A percentile compares a stretch with the other conserved stretches of the same genome.
These are phyloP conservation scores for Hsuehochloa calcarea DNA, from an alignment of 176 grass and related monocot species.

Conservation along the genomic window DNA sequence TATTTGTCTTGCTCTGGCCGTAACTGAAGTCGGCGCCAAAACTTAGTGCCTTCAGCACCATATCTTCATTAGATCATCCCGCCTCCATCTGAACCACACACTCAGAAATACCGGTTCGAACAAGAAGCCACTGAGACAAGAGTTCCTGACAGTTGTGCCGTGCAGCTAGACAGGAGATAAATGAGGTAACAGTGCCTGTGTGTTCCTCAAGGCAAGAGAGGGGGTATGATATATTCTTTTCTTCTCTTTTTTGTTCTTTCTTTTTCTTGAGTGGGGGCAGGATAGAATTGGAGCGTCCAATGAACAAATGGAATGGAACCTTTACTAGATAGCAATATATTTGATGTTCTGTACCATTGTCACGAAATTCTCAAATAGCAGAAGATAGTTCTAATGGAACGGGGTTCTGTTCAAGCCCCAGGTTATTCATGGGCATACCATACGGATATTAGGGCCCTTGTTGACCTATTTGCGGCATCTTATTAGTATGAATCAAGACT, in stretches of 20 bases:
- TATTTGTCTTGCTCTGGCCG: too few relatives aligned
- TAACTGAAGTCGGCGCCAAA: too few relatives aligned
- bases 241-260: not conserved
- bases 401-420: too few relatives aligned
- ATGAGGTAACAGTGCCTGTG: not conserved
- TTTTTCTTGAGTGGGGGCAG: not conserved
- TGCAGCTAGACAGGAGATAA: conserved; percentile 1
- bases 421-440: conserved; percentile 2
- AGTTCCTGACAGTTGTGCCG: not conserved
- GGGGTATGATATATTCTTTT: not conserved
- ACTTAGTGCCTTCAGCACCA: too few relatives aligned
- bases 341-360: not conserved
- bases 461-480: conserved; percentile 35
- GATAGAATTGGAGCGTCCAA: not conserved
- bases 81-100: too few relatives aligned
- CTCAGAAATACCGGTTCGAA: too few relatives aligned
- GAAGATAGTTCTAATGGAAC: not conserved
- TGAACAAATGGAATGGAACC: not conserved
- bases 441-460: not conserved
- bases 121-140: too few relatives aligned
- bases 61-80: too few relatives aligned
- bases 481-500: conserved; percentile 23
- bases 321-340: not conserved
- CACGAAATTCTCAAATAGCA: not conserved
- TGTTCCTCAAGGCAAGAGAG: not conserved